phyloP scores from a whole-genome alignment of 2,329 filamentous ascomycete species.

The Arthrinium puccinioides region DNA sequence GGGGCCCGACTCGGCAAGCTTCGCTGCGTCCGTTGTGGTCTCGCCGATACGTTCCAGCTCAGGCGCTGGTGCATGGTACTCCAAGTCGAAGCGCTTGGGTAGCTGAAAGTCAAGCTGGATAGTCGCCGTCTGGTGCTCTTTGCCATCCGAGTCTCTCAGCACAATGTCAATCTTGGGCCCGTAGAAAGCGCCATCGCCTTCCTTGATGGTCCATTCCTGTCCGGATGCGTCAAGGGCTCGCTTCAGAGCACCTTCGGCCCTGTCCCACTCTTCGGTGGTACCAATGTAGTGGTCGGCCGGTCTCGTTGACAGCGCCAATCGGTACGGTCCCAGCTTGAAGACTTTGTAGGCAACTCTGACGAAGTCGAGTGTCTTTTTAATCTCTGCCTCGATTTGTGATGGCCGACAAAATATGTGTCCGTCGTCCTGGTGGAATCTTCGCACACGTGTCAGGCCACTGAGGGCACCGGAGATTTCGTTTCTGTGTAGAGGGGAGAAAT shows the following conservation, averaged over 20 bases:
- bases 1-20: slow-evolving; percentile 45
- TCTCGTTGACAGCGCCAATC: slow-evolving; percentile 70
- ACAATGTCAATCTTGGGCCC: slow-evolving; percentile 90
- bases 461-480: slow-evolving; percentile 94
- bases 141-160: slow-evolving; percentile 70
- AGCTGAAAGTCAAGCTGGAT: slow-evolving; percentile 88
- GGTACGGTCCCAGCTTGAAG: slow-evolving; percentile 67
- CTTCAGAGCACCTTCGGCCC: slow-evolving; percentile 61
- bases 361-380: slow-evolving; percentile 23
- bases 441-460: slow-evolving; percentile 82
- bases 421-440: slow-evolving; percentile 94
- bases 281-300: slow-evolving; percentile 74
- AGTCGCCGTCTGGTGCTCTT: slow-evolving; percentile 83
- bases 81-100: slow-evolving; percentile 70
- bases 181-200: slow-evolving; percentile 84
- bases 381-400: slow-evolving; percentile 55
- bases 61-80: slow-evolving; percentile 64
- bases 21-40: slow-evolving; percentile 38
- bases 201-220: slow-evolving; percentile 65
- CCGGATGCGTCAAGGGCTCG: slow-evolving; percentile 56
- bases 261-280: slow-evolving; percentile 56
- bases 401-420: slow-evolving; percentile 87
- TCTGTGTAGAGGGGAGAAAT: slow-evolving; percentile 91
- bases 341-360: slow-evolving; percentile 44
- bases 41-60: slow-evolving; percentile 49